These are phyloP conservation scores for Scleromitrula shiraiana DNA, from an alignment of 2,329 filamentous ascomycete genomes.

Conservation along the genomic window DNA sequence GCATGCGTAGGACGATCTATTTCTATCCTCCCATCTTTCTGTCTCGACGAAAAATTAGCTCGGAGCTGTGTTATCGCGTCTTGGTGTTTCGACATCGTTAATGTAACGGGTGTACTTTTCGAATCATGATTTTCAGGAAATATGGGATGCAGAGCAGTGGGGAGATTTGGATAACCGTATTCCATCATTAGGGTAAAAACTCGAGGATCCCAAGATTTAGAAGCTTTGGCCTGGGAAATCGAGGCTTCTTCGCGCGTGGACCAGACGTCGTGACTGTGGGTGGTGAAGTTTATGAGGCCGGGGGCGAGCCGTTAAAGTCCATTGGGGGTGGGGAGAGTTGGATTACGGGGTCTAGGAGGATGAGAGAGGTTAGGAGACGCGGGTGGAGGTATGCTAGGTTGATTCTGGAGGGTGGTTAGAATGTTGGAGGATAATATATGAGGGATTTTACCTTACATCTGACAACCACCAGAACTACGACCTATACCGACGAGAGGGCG, in stretches of 20 bases:
- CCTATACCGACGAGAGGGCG: constrained; percentile 70
- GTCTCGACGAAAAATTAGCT: neutral
- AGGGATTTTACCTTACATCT: constrained; percentile 37
- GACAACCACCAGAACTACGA: constrained; percentile 77
- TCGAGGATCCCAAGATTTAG: constrained; percentile 72
- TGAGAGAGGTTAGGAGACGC: constrained; percentile 64
- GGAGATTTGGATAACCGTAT: constrained; percentile 57
- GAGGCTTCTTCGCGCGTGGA: constrained; percentile 62
- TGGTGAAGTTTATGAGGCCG: constrained; percentile 44
- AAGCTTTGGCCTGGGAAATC: constrained; percentile 62
- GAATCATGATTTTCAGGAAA: neutral
- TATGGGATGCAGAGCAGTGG: constrained; percentile 8
- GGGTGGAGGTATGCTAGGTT: constrained; percentile 69
- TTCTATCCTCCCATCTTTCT: neutral
- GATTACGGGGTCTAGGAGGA: constrained; percentile 80
- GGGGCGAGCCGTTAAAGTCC: constrained; percentile 29
- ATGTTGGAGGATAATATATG: too few relatives aligned
- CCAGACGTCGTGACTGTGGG: constrained; percentile 70
- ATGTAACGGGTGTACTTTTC: neutral
- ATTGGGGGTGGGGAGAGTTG: constrained; percentile 33
- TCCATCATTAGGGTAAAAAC: constrained; percentile 65
- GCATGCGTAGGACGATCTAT: neutral
- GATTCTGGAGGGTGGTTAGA: constrained; percentile 25
- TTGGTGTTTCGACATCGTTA: neutral
- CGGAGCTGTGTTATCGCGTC: neutral